Base-by-base conservation (phyloP, 176 grass and related monocot genomes). In the Eragrostis nindensis region DNA sequence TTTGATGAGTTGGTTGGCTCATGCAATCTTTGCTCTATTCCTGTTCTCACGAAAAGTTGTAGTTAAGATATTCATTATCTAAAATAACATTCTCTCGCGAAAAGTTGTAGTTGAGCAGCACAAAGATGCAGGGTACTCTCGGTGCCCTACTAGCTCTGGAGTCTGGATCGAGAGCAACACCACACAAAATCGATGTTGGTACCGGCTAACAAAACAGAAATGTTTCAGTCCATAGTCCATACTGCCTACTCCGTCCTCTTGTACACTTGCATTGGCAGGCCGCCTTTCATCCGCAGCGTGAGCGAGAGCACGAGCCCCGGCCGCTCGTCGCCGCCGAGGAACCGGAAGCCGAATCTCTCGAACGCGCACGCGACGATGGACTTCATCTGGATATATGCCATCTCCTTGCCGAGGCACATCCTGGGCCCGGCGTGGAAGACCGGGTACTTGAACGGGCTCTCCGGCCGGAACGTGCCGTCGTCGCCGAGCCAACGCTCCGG, bases 351-450 rank as follows among this genome's bases (percentile, higher is more conserved):
- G 32, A 36, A 36, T 4, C 32, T 36, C 4, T 36, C 32, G 32
- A 36, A 36, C 32, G 32, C 32, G 32, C 32, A 36, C 32, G 32
- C 32, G 32, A 36, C 32, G 4, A 36, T 36, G 32, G 32, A 36
- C 32, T 36, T 36, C 32, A 36, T 36, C 32, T 36, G 32, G 32
- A 36, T 36, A 4, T 61, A 65, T 6, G 85, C 85, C 85, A 87
- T 87, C 19, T 87, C 85, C 66, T 87, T 87, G 22, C 85, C 85
- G 43, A 87, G 80, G 45, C 85, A 87, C 77, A 62, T 81, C 73
- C 85, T 87, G 7, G 85, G 85, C 19, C 85, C 85, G 0, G 70
- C 77, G 45, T 87, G 70, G 73, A 87, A 87, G 56, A 81, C 77
- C 18, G 77, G 60, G 50, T 75, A 81, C 60, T 61, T 70, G 43